A percentile compares a stretch with the other conserved stretches of the same genome.
These are phyloP conservation scores for Xylaria sp. DNA, from an alignment of 2,329 filamentous ascomycete genomes.

Conservation along the genomic window DNA sequence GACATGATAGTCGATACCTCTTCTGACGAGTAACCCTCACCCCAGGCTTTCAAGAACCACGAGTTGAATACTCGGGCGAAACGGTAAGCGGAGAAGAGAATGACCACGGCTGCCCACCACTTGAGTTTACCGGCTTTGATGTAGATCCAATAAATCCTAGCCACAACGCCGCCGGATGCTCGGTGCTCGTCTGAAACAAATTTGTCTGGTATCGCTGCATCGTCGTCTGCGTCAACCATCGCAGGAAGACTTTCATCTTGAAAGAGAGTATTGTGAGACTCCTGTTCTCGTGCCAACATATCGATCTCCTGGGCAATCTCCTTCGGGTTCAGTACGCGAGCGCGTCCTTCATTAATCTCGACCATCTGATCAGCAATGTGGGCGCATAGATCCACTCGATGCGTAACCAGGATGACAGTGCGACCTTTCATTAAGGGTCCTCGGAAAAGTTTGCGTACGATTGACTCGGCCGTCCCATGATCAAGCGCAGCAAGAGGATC, in stretches of 20 bases:
- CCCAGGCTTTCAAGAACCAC: conserved; percentile 85
- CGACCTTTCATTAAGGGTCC: conserved; percentile 56
- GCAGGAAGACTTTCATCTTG: conserved; percentile 31
- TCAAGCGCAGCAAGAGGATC: conserved; percentile 60
- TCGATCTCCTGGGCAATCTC: conserved; percentile 39
- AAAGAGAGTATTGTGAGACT: conserved; percentile 14
- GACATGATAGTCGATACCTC: conserved; percentile 7
- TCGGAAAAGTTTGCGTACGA: conserved; percentile 56
- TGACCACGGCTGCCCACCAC: conserved; percentile 65
- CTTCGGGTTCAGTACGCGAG: conserved; percentile 43
- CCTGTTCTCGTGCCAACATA: conserved; percentile 28
- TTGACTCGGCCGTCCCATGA: conserved; percentile 56
- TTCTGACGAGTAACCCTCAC: conserved; percentile 59
- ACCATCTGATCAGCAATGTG: conserved; percentile 69
- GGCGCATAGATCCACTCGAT: conserved; percentile 71
- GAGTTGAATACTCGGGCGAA: conserved; percentile 59
- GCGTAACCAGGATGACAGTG: conserved; percentile 74
- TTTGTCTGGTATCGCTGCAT: conserved; percentile 59
- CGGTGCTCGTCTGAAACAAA: conserved; percentile 76
- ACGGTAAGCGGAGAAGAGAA: conserved; percentile 59
- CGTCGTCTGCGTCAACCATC: conserved; percentile 37
- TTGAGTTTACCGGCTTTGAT: conserved; percentile 71
- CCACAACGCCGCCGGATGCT: conserved; percentile 68
- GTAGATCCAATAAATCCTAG: conserved; percentile 76
- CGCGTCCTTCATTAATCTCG: conserved; percentile 59